Percentiles rank a stretch among this genome's conserved stretches.
phyloP scores from a whole-genome alignment of 163 green algal species.

The Coccomyxa subellipsoidea region DNA sequence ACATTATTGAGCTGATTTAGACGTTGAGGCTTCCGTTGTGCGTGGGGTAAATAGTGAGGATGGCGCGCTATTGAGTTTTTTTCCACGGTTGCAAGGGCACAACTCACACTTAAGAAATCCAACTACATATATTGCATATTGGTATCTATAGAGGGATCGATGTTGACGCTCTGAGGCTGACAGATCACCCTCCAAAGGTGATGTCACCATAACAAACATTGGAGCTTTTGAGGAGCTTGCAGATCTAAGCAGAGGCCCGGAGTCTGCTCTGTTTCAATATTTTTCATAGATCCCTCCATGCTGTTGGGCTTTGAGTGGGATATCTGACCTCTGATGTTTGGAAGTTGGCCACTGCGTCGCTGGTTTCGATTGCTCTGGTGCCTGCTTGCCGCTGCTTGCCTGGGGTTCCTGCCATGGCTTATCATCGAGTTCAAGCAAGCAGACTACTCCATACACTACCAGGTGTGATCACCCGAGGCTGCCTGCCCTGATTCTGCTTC shows the following conservation, averaged over 20 bases:
- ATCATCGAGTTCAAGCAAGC: conserved; percentile 73
- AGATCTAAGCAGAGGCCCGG: too few species aligned
- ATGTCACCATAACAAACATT: too few species aligned
- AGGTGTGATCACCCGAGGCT: conserved; percentile 17
- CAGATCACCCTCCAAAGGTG: too few species aligned
- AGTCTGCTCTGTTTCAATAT: too few species aligned
- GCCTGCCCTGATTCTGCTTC: neutral
- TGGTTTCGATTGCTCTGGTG: conserved; percentile 55
- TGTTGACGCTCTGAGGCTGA: too few species aligned
- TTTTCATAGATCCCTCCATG: too few species aligned
- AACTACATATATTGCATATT: too few species aligned
- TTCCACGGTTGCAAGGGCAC: too few species aligned
- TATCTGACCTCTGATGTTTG: neutral
- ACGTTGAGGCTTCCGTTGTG: neutral
- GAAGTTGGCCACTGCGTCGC: conserved; percentile 24
- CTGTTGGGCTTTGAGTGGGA: neutral
- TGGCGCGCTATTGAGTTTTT: too few species aligned
- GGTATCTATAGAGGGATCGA: too few species aligned
- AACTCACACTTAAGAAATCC: too few species aligned
- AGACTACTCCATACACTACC: conserved; percentile 66
- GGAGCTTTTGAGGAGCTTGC: too few species aligned
- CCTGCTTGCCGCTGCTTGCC: conserved; percentile 52
- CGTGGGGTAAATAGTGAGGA: neutral
- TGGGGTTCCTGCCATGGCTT: conserved; percentile 69
- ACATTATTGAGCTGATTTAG: neutral